Conservation (phyloP, 345 rosid genomes). For the Aegle marmelos region DNA sequence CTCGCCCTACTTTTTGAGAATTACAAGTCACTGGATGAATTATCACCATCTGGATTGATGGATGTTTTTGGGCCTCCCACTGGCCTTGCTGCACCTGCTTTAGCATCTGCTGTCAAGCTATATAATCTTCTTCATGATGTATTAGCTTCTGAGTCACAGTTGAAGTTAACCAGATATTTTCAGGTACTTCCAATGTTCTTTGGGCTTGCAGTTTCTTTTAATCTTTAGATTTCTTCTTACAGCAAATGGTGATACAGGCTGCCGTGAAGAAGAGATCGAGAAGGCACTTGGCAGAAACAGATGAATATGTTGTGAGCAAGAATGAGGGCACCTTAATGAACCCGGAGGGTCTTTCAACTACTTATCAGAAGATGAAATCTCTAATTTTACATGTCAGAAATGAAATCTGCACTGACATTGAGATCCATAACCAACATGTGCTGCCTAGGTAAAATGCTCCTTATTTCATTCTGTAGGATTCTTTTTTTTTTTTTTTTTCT, state of each 20-base stretch:
- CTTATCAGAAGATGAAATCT: conserved; percentile 82
- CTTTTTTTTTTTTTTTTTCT: not conserved
- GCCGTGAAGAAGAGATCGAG: conserved; percentile 84
- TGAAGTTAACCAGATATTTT: conserved; percentile 72
- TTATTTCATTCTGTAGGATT: not conserved
- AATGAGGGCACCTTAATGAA: conserved; percentile 48
- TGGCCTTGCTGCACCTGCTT: conserved; percentile 72
- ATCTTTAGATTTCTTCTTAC: conserved; percentile 2
- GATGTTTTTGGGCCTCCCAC: conserved; percentile 74
- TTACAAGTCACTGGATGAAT: conserved; percentile 87
- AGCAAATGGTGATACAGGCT: conserved; percentile 43
- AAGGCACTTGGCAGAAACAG: conserved; percentile 75
- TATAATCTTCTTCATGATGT: conserved; percentile 84
- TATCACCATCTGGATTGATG: conserved; percentile 60
- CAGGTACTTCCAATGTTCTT: conserved; percentile 50
- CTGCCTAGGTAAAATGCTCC: conserved; percentile 65
- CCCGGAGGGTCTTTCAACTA: conserved; percentile 42
- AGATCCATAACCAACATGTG: conserved; percentile 69
- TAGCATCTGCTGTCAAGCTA: conserved; percentile 84
- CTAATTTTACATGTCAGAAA: conserved; percentile 61
- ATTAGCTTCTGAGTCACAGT: conserved; percentile 80
- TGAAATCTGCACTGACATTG: conserved; percentile 80
- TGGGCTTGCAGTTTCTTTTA: not conserved
- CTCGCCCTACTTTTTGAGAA: conserved; percentile 75
- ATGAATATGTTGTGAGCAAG: conserved; percentile 58